Evolutionary conservation across 306 rosid genomes (phyloP).

Genomic region (Vigna radiata): DNA sequence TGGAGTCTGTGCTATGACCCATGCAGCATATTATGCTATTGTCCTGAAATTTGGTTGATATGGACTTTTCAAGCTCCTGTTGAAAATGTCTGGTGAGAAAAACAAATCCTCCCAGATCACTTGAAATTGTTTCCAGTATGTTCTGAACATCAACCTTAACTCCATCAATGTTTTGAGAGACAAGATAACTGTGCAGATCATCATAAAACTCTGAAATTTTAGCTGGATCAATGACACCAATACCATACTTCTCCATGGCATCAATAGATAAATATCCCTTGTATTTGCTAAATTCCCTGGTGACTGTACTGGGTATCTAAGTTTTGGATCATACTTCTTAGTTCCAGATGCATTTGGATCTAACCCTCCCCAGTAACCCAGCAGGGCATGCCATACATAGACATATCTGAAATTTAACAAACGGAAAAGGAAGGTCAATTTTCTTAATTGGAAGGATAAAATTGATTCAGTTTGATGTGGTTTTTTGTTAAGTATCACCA

Average conservation of each 20-base stretch:
- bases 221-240: constrained; percentile 24
- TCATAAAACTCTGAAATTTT: constrained; percentile 29
- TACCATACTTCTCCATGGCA: constrained; percentile 35
- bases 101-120: constrained; percentile 35
- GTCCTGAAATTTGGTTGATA: constrained; percentile 36
- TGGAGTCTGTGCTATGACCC: constrained; percentile 9
- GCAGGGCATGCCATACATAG: constrained; percentile 24
- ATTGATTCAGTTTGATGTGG: background rate
- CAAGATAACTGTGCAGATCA: constrained; percentile 39
- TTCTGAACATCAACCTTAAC: constrained; percentile 42
- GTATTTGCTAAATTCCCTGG: constrained; percentile 33
- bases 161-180: constrained; percentile 36
- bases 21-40: constrained; percentile 38
- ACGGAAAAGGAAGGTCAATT: constrained; percentile 9
- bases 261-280: constrained; percentile 26
- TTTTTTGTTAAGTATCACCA: background rate
- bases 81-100: constrained; percentile 28
- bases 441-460: background rate
- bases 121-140: constrained; percentile 27
- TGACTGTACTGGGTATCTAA: constrained; percentile 19
- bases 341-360: constrained; percentile 32
- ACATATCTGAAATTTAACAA: constrained; percentile 30
- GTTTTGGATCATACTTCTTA: constrained; percentile 21
- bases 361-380: constrained; percentile 37
- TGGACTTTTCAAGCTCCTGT: constrained; percentile 38